Conservation (phyloP, 129 eudicot genomes). For the Lonicera japonica region DNA sequence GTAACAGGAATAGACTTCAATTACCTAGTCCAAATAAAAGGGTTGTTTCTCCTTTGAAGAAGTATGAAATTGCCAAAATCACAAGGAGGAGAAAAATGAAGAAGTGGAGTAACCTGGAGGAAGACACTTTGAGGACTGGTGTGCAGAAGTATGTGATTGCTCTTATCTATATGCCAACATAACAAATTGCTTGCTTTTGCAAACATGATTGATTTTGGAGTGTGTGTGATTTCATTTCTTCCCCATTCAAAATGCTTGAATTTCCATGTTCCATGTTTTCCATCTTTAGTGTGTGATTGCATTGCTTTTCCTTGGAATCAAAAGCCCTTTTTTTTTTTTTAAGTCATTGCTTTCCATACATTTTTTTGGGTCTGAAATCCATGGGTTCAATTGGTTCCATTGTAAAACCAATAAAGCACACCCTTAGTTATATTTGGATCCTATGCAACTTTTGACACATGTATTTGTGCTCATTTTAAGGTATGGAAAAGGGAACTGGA, state of each 20-base stretch:
- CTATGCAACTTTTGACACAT: background rate
- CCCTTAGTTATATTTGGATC: background rate
- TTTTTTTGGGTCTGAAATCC: too few relatives aligned
- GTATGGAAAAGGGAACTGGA: slow-evolving; percentile 74
- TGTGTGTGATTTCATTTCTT: too few relatives aligned
- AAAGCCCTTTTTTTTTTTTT: too few relatives aligned
- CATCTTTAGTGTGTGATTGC: too few relatives aligned
- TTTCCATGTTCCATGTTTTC: too few relatives aligned
- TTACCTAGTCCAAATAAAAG: slow-evolving; percentile 50
- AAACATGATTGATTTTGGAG: too few relatives aligned
- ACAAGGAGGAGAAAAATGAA: slow-evolving; percentile 37
- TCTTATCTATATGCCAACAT: too few relatives aligned
- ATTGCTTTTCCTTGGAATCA: too few relatives aligned
- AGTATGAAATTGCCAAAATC: slow-evolving; percentile 25
- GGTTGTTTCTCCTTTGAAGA: slow-evolving; percentile 45
- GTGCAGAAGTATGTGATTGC: slow-evolving; percentile 55
- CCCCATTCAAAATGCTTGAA: too few relatives aligned
- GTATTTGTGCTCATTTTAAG: slow-evolving; percentile 24
- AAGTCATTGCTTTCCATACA: too few relatives aligned
- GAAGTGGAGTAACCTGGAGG: slow-evolving; percentile 56
- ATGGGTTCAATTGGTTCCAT: too few relatives aligned
- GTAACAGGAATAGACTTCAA: slow-evolving; percentile 24
- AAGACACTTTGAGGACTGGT: slow-evolving; percentile 61
- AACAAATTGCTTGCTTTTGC: too few relatives aligned
- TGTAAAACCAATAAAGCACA: background rate